Conservation (phyloP, 106 monocot species). For the Dendrobium officinale region DNA sequence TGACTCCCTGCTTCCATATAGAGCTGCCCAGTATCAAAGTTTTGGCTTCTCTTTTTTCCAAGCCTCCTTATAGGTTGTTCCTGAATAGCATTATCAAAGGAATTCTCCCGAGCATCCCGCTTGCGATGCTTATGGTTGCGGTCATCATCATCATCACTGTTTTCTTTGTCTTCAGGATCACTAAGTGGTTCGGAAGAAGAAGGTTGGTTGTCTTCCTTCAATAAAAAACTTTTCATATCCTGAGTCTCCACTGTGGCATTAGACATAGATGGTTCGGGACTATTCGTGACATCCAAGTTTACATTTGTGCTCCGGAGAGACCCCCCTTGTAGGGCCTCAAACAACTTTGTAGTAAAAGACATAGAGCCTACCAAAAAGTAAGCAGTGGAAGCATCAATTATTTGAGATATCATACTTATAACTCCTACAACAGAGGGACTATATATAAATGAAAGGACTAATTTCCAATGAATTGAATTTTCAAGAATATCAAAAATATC, state of each 20-base stretch:
- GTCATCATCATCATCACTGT: conserved; percentile 89
- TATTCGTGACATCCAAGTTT: conserved; percentile 22
- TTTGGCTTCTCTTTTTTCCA: conserved; percentile 35
- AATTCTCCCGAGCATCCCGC: conserved; percentile 45
- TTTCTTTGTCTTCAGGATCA: conserved; percentile 67
- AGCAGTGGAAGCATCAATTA: conserved; percentile 7
- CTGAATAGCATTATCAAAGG: conserved; percentile 28
- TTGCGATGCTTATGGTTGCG: conserved; percentile 97
- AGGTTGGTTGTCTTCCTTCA: conserved; percentile 37
- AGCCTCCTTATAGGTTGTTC: conserved; percentile 31
- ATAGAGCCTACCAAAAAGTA: conserved; percentile 44
- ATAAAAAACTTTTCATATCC: conserved; percentile 18
- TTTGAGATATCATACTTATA: neutral
- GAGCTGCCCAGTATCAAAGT: conserved; percentile 41
- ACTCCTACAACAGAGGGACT: neutral
- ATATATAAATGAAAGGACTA: neutral
- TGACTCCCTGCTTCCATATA: conserved; percentile 22
- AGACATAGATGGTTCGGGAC: conserved; percentile 23
- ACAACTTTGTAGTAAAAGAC: conserved; percentile 42
- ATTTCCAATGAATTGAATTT: neutral
- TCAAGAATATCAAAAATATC: too few relatives aligned
- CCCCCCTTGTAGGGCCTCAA: conserved; percentile 58
- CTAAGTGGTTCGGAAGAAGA: conserved; percentile 42
- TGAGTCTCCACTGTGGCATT: conserved; percentile 12
- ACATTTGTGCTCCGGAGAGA: conserved; percentile 21